These are phyloP conservation scores for Zizania latifolia DNA, from an alignment of 176 grass and related monocot species.

Conservation along the genomic window DNA sequence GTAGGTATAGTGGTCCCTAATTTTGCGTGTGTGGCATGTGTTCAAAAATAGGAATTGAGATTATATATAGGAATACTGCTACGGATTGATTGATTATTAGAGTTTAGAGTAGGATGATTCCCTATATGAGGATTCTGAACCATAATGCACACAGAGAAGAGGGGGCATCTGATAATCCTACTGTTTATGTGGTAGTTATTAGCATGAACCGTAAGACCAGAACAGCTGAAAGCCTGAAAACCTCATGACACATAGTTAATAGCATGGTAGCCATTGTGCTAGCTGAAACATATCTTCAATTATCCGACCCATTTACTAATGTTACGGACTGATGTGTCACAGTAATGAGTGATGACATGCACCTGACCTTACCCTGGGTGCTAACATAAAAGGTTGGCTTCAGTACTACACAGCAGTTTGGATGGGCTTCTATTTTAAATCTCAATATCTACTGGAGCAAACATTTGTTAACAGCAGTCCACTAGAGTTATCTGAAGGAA, in stretches of 20 bases:
- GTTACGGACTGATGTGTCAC: background rate
- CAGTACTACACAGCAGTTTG: background rate
- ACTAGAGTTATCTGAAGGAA: background rate
- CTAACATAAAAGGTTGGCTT: background rate
- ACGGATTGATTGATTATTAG: no score
- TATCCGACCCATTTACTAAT: background rate
- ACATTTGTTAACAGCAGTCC: background rate
- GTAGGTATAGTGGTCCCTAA: no score
- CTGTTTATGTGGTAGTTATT: background rate
- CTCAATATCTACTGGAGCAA: background rate
- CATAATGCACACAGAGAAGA: background rate
- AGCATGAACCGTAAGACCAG: background rate
- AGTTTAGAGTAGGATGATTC: no score
- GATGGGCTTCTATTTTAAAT: background rate
- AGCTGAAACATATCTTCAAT: background rate
- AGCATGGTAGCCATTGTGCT: background rate
- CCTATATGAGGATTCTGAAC: background rate
- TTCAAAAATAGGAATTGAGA: no score
- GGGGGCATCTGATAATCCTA: background rate
- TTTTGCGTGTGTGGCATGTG: no score
- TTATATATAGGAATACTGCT: no score
- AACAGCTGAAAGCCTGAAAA: background rate
- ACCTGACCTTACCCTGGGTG: background rate
- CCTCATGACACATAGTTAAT: background rate
- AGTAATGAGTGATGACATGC: background rate